These are phyloP conservation scores for Aureobasidium sp. DNA, from an alignment of 2,329 filamentous ascomycete genomes.

Conservation along the genomic window DNA sequence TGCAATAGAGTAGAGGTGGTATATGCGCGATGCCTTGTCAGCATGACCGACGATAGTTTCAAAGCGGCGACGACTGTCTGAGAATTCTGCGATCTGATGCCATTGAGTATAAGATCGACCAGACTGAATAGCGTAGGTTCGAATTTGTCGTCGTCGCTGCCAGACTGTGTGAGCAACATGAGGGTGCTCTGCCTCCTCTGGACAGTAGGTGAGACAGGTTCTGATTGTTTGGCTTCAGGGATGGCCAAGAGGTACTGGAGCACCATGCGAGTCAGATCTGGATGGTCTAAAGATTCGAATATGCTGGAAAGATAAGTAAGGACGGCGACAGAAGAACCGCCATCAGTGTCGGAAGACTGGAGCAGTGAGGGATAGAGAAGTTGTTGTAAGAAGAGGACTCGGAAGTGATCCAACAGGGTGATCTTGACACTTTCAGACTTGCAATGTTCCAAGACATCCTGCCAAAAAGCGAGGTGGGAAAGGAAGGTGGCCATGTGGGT, in stretches of 20 bases:
- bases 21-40: constrained; percentile 82
- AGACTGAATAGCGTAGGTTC: constrained; percentile 89
- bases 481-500: constrained; percentile 89
- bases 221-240: constrained; percentile 47
- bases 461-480: constrained; percentile 94
- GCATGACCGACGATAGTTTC: constrained; percentile 76
- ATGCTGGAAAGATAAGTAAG: constrained; percentile 88
- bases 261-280: constrained; percentile 89
- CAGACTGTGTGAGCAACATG: constrained; percentile 74
- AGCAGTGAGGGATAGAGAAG: constrained; percentile 91
- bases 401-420: constrained; percentile 91
- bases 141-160: constrained; percentile 64
- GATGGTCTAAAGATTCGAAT: constrained; percentile 83
- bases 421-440: constrained; percentile 85
- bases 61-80: constrained; percentile 88
- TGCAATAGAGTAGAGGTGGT: constrained; percentile 70
- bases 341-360: constrained; percentile 94
- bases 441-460: constrained; percentile 95
- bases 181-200: constrained; percentile 81
- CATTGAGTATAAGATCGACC: constrained; percentile 82
- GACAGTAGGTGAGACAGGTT: constrained; percentile 51
- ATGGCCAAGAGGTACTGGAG: constrained; percentile 86
- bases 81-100: constrained; percentile 72
- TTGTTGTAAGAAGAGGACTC: constrained; percentile 92
- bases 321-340: constrained; percentile 92